These are phyloP conservation scores for Malus orientalis DNA, from an alignment of 306 rosid species.

Conservation along the genomic window DNA sequence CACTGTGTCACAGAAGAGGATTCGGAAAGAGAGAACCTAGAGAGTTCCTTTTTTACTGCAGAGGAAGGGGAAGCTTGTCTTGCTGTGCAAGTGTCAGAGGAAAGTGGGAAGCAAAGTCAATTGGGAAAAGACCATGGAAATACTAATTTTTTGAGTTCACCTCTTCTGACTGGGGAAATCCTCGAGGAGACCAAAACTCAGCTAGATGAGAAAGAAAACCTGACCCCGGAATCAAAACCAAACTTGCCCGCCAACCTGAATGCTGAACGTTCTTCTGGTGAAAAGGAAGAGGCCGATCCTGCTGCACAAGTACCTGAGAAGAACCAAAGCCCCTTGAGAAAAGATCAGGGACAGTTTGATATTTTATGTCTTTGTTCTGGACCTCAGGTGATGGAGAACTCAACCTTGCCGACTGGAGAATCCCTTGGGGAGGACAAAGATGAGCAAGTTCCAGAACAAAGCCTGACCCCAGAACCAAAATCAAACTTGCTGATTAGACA, in stretches of 20 bases:
- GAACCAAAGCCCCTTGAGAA: neutral
- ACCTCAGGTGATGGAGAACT: neutral
- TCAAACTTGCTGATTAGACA: neutral
- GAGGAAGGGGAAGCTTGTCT: neutral
- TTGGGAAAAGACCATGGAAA: slow-evolving; percentile 4
- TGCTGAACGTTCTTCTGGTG: neutral
- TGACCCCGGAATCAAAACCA: neutral
- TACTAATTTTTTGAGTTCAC: neutral
- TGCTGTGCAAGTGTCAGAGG: neutral
- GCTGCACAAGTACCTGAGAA: slow-evolving; percentile 10
- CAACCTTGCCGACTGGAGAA: slow-evolving; percentile 6
- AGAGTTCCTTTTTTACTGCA: neutral
- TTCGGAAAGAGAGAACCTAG: neutral
- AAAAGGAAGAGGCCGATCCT: neutral
- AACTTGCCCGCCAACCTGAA: neutral
- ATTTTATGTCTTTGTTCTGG: neutral
- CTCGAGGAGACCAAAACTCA: slow-evolving; percentile 5
- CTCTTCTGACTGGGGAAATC: slow-evolving; percentile 3
- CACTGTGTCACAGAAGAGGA: neutral
- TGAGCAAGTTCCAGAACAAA: slow-evolving; percentile 14
- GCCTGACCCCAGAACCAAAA: slow-evolving; percentile 8
- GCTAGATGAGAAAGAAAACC: neutral
- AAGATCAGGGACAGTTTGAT: slow-evolving; percentile 21
- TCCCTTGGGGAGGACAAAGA: slow-evolving; percentile 9
- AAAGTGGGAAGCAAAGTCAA: slow-evolving; percentile 16